Evolutionary conservation across 78 protist genomes (phyloP), one percentile per base, ranked within the genome.

Genomic region (Dictyostelium purpureum): DNA sequence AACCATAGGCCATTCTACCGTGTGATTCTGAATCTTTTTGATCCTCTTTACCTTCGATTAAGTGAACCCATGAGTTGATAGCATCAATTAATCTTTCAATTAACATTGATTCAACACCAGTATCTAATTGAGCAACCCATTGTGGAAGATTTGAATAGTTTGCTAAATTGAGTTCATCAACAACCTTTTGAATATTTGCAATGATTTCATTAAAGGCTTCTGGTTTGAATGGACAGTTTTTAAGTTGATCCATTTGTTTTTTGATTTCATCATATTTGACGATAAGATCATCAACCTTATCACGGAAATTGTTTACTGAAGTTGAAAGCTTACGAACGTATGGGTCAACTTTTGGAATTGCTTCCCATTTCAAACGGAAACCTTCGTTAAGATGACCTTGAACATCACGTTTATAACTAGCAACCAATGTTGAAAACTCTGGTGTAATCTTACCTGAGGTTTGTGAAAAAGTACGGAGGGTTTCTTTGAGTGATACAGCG

Each of bases 81-180:
- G 90, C 89, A 12, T 87, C 94, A 18, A 26, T 45, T 21, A 97
- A 76, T 40, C 98, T 80, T 26, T 38, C 94, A 14, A 70, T 65
- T 40, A 97, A 83, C 28, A 77, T 51, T 10, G 37, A 31, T 35
- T 94, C 96, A 21, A 96, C 69, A 12, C 59, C 51, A 7, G 21
- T 1, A 49, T 96, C 96, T 26, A 97, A 74, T 9, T 63, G 69
- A 33, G 35, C 28, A 14, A 94, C 97, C 98, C 98, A 97, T n/a
- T 45, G 19, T 33, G 57, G 61, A n/a, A 97, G 63, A 88, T 96
- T 94, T 28, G 94, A 65, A 80, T 49, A 94, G 45, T 18, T 21
- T 10, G 71, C 95, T 6, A 96, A 57, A 74, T 94, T 93, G 76
- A 97, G 89, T 21, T 95, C 95, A 42, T 97, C 98, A 21, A 97